These are phyloP conservation scores for Wallacemonas sp. DNA, from an alignment of 208 protist genomes.

Conservation along the genomic window DNA sequence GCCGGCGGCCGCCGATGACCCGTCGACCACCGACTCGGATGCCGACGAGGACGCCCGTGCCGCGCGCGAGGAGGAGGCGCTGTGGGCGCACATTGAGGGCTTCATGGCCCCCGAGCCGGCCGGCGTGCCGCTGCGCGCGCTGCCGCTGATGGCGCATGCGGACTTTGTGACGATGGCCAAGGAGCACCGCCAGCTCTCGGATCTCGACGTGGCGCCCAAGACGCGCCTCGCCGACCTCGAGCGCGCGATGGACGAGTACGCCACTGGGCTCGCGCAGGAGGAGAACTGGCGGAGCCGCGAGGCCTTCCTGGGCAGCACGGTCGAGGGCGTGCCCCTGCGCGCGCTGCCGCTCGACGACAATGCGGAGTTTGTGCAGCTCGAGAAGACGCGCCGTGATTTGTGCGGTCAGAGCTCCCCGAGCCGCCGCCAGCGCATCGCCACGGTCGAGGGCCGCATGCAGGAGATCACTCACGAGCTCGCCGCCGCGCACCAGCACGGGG, in stretches of 20 bases:
- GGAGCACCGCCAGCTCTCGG: slow-evolving; percentile 20
- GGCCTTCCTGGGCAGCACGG: slow-evolving; percentile 27
- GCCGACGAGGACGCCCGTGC: slow-evolving; percentile 10
- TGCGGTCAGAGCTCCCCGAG: slow-evolving; percentile 9
- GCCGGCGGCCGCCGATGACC: slow-evolving; percentile 1
- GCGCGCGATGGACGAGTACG: slow-evolving; percentile 25
- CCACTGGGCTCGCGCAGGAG: slow-evolving; percentile 12
- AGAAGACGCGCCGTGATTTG: slow-evolving; percentile 10
- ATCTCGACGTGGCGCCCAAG: slow-evolving; percentile 15
- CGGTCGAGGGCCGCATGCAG: slow-evolving; percentile 31
- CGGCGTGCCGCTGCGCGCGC: slow-evolving; percentile 29
- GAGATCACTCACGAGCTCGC: slow-evolving; percentile 27
- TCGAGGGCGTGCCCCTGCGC: slow-evolving; percentile 35
- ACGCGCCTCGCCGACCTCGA: slow-evolving; percentile 27
- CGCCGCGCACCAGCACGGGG: slow-evolving; percentile 6
- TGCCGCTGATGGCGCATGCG: slow-evolving; percentile 34
- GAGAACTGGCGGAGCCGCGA: slow-evolving; percentile 26
- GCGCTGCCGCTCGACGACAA: slow-evolving; percentile 36
- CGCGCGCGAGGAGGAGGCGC: slow-evolving; percentile 17
- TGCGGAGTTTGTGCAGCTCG: slow-evolving; percentile 30
- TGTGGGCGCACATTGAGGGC: slow-evolving; percentile 21
- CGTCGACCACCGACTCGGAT: slow-evolving; percentile 2
- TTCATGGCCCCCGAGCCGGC: slow-evolving; percentile 31
- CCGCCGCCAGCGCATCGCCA: slow-evolving; percentile 24
- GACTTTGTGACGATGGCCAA: slow-evolving; percentile 25